Evolutionary conservation across 2,329 filamentous ascomycete species (phyloP).

Genomic region (Ophiocordyceps robertsii): DNA sequence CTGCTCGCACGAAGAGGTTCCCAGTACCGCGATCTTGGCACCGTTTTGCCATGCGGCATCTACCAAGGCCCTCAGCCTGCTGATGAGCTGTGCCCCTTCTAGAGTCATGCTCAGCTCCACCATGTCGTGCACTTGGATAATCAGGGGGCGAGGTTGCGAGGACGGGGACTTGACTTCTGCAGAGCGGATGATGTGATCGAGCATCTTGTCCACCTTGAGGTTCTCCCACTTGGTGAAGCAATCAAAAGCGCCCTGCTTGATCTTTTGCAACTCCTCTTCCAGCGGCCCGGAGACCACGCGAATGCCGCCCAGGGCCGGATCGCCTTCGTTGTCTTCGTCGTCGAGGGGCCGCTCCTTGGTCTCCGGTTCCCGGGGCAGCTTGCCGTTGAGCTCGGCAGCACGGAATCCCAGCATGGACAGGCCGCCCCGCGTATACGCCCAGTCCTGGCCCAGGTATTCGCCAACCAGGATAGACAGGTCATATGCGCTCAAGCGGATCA

Average conservation of each 20-base stretch:
- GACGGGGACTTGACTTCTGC: slow-evolving; percentile 22
- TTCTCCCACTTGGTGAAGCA: slow-evolving; percentile 41
- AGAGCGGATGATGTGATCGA: slow-evolving; percentile 42
- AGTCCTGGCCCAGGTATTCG: slow-evolving; percentile 53
- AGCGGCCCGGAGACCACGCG: slow-evolving; percentile 14
- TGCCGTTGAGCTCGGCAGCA: slow-evolving; percentile 40
- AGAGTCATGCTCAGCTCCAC: slow-evolving; percentile 59
- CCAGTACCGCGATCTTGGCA: slow-evolving; percentile 61
- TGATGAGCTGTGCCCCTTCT: slow-evolving; percentile 56
- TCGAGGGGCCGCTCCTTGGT: slow-evolving; percentile 13
- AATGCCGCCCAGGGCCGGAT: slow-evolving; percentile 14
- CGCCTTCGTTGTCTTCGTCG: slow-evolving; percentile 21
- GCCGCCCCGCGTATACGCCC: slow-evolving; percentile 30
- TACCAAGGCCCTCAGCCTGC: slow-evolving; percentile 56
- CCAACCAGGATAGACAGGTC: slow-evolving; percentile 58
- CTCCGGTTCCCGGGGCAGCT: slow-evolving; percentile 33
- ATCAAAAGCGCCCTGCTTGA: slow-evolving; percentile 23
- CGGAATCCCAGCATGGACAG: slow-evolving; percentile 43
- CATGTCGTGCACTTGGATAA: slow-evolving; percentile 72
- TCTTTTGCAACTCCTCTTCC: slow-evolving; percentile 31
- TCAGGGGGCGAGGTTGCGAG: slow-evolving; percentile 33
- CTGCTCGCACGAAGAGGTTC: slow-evolving; percentile 52
- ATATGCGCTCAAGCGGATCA: slow-evolving; percentile 55
- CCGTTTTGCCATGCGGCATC: slow-evolving; percentile 60
- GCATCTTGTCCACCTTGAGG: slow-evolving; percentile 42